Evolutionary conservation across 768 basidiomycete species (phyloP), one percentile per base, ranked within the genome.

Genomic region (Trametes villosa): DNA sequence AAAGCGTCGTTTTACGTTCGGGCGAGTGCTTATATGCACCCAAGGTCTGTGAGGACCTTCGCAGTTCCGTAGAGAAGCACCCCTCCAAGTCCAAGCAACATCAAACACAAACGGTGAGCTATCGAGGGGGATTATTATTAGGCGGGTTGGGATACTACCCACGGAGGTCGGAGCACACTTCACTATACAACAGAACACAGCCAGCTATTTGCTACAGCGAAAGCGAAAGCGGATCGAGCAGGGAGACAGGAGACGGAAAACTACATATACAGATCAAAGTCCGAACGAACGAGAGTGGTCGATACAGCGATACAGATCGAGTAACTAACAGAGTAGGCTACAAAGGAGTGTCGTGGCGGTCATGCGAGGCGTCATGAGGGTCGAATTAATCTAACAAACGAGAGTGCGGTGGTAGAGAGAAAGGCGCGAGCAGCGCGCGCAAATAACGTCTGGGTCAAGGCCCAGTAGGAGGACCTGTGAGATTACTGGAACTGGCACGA

Each of bases 401-500:
- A 49, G 48, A 8, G 54, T n/a, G n/a, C n/a, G n/a, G n/a, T 54
- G 55, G 46, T 17, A 36, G 34, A n/a, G 36, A 7, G 15, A 36
- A n/a, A 17, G 27, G 20, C 46, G 38, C 47, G 47, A n/a, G 56
- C 47, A 38, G 53, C 55, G 46, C 55, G 34, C 18, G 34, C 27
- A 30, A 48, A 20, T 26, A 17, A 45, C 44, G 44, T 45, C 20
- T n/a, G 11, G 42, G 42, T n/a, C 9, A 26, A 24, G 44, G 24
- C 22, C 18, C 8, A 34, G 36, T 3, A n/a, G n/a, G n/a, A n/a
- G n/a, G n/a, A n/a, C n/a, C n/a, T n/a, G n/a, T n/a, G n/a, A n/a
- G n/a, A n/a, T 57, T 47, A 58, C 13, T 51, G n/a, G 56, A 72
- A 72, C 48, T 67, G 60, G 33, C 71, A 72, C 26, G 64, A 38